Evolutionary conservation across 495 filamentous ascomycete genomes (phyloP).

Genomic region (Neurospora cerealis): DNA sequence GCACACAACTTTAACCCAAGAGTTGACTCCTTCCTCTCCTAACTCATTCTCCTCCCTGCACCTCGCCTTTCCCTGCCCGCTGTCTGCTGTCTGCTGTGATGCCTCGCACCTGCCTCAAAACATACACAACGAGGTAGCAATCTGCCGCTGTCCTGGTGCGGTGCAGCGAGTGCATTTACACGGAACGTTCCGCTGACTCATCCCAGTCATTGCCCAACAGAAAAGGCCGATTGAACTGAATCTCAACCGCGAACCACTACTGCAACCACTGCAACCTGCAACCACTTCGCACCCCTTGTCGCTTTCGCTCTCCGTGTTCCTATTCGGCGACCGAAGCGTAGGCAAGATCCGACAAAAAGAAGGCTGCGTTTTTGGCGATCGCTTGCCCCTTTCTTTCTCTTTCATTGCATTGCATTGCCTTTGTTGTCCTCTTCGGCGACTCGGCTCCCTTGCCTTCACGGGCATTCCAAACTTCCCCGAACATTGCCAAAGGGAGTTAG

Average conservation of each 20-base stretch:
- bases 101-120: not conserved
- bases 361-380: not conserved
- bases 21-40: not conserved
- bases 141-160: not conserved
- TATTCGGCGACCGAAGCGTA: not conserved
- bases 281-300: not conserved
- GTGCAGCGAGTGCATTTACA: not conserved
- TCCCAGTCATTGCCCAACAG: not conserved
- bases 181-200: not conserved
- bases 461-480: not conserved
- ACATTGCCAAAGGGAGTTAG: slow-evolving; percentile 14
- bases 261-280: not conserved
- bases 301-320: not conserved
- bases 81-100: not conserved
- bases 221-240: not conserved
- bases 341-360: not conserved
- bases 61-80: not conserved
- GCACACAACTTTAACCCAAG: not conserved
- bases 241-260: not conserved
- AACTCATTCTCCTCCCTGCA: not conserved
- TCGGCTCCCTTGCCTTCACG: not conserved
- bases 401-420: not conserved
- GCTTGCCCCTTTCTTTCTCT: not conserved
- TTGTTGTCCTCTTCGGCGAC: not conserved
- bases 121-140: not conserved